A percentile compares a stretch with the other conserved stretches of the same genome.
Evolutionary conservation across 345 rosid genomes (phyloP).

Genomic region (Populus euphratica): DNA sequence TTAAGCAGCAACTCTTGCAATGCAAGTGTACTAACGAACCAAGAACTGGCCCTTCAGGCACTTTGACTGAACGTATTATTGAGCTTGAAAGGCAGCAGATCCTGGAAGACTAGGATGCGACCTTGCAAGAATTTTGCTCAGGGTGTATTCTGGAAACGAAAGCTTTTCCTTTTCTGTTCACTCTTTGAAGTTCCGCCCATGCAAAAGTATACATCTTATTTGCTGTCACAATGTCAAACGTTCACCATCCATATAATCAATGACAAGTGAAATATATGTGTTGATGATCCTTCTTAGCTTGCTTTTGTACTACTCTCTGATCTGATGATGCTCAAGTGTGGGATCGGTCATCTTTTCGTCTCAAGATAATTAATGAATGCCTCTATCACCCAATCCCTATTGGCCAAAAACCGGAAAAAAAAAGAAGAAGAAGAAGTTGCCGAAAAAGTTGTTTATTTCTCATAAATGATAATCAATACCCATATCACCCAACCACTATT

Average conservation of each 20-base stretch:
- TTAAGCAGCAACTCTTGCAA: slow-evolving; percentile 49
- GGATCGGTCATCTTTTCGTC: background rate
- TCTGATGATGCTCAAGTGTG: background rate
- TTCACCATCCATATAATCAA: background rate
- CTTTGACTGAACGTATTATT: slow-evolving; percentile 42
- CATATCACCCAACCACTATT: no score
- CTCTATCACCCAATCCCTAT: no score
- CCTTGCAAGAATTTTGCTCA: slow-evolving; percentile 1
- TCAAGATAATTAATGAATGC: no score
- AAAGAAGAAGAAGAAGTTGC: no score
- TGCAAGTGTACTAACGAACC: slow-evolving; percentile 50
- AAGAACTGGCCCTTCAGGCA: slow-evolving; percentile 32
- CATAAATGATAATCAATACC: no score
- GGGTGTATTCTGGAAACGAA: background rate
- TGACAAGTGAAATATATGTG: slow-evolving; percentile 1
- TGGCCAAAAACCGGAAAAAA: no score
- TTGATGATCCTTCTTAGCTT: background rate
- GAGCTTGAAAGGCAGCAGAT: slow-evolving; percentile 55
- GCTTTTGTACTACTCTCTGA: background rate
- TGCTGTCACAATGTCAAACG: background rate
- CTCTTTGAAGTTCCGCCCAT: background rate
- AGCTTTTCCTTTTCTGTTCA: background rate
- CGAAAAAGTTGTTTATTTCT: no score
- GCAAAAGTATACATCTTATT: background rate
- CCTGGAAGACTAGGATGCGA: slow-evolving; percentile 47